phyloP scores from a whole-genome alignment of 2,329 filamentous ascomycete species.

The Chaetomium sp. region DNA sequence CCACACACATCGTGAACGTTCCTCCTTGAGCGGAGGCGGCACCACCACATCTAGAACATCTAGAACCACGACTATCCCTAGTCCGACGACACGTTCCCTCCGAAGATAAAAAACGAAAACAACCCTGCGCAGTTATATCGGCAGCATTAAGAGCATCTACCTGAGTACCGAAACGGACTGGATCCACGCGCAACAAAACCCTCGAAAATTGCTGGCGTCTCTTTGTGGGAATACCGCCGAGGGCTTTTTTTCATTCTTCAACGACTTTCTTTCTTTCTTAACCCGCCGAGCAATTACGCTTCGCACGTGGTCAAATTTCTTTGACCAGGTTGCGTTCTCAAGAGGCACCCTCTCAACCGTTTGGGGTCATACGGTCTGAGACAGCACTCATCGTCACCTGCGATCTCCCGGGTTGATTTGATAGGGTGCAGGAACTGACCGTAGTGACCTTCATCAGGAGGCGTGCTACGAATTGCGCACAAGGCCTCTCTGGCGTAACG shows the following conservation, averaged over 20 bases:
- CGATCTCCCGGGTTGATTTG: conserved; percentile 15
- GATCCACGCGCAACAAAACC: conserved; percentile 22
- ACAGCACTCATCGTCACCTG: conserved; percentile 14
- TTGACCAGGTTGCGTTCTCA: conserved; percentile 7
- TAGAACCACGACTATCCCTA: conserved; percentile 14
- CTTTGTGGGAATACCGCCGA: conserved; percentile 16
- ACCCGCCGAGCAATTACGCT: background rate
- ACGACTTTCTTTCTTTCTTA: conserved; percentile 16
- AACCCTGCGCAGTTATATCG: conserved; percentile 10
- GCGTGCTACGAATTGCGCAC: conserved; percentile 20
- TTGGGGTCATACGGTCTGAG: conserved; percentile 4
- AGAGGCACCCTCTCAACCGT: background rate
- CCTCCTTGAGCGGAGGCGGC: conserved; percentile 19
- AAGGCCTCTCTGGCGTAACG: conserved; percentile 26
- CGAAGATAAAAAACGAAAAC: background rate
- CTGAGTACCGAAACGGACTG: conserved; percentile 20
- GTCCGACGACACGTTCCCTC: conserved; percentile 25
- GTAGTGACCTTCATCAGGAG: conserved; percentile 18
- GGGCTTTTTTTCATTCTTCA: conserved; percentile 18
- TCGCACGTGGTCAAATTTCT: background rate
- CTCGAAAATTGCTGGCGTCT: background rate
- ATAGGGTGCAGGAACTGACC: conserved; percentile 18
- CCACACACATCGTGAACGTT: conserved; percentile 1
- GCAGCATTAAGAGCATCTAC: conserved; percentile 12
- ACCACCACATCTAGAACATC: conserved; percentile 12